Evolutionary conservation across 129 eudicot species (phyloP), one percentile per base, ranked within the genome.

Genomic region (Pseudognaphalium luteoalbum): DNA sequence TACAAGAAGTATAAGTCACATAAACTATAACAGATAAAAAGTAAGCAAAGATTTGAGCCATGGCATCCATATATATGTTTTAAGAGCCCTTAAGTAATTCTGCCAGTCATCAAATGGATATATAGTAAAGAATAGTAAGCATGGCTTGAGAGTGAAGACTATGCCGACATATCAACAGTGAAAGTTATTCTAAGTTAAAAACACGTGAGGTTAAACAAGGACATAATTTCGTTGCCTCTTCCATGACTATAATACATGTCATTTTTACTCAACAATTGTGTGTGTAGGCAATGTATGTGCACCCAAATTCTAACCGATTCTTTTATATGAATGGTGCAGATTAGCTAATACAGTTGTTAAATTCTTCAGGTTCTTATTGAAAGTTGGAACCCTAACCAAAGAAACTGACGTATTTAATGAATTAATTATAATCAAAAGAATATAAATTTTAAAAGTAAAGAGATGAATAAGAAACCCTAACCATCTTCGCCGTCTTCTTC

Each of bases 401-500:
- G 12, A 11, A 12, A 0, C 5, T 11, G 54, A 47, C 14, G 54
- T 2, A 25, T 25, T 25, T 25, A 57, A 57, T 56, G 61, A 19
- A 17, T 17, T 5, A n/a, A 57, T 57, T 0, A 7, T 57, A 7
- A 16, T 19, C 0, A 8, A 21, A 5, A 19, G 47, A 41, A 41
- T 41, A 41, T 10, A 41, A 41, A 41, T 41, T 9, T 4, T 41
- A 4, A 4, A 28, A 29, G 29, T 22, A 71, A 41, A 17, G 4
- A 51, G 12, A 67, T 72, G 58, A 3, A 76, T 7, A 65, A 22
- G 30, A 59, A 79, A 78, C 77, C 67, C 91, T 89, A 74, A 92
- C 93, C 98, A 60, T 92, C 98, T 65, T 90, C 98, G 57, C 81
- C 94, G 41, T 90, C 96, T 21, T 90, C 96, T n/a, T 92, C 98